These are phyloP conservation scores for Cryptosporidium tyzzeri DNA, from an alignment of 169 alveolate genomes.

Conservation along the genomic window DNA sequence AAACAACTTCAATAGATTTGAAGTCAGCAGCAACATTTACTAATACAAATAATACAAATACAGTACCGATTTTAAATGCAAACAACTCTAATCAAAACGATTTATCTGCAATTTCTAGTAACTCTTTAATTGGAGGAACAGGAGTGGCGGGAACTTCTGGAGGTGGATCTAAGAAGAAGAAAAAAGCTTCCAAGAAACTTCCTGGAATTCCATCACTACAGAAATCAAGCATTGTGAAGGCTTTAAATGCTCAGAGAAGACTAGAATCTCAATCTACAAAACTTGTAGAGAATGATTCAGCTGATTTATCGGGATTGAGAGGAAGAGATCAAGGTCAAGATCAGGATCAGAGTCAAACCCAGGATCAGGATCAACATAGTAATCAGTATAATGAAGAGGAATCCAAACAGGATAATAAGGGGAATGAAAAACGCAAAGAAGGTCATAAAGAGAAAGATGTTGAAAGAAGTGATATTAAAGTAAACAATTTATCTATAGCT, in stretches of 20 bases:
- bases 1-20: not conserved
- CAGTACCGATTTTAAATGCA: not conserved
- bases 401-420: not conserved
- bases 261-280: slow-evolving; percentile 29
- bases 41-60: too few species aligned
- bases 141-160: not conserved
- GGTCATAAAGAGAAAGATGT: not conserved
- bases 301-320: not conserved
- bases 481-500: not conserved
- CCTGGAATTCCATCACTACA: slow-evolving; percentile 66
- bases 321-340: not conserved
- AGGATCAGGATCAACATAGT: not conserved
- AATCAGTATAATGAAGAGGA: not conserved
- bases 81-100: slow-evolving; percentile 5
- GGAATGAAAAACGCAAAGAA: not conserved
- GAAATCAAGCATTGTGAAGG: slow-evolving; percentile 65
- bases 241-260: slow-evolving; percentile 65
- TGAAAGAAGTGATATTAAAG: not conserved
- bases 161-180: slow-evolving; percentile 30
- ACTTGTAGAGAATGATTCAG: not conserved
- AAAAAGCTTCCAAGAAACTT: slow-evolving; percentile 49
- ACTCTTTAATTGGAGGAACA: not conserved
- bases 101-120: not conserved
- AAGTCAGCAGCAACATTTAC: not conserved
- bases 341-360: not conserved